Conservation (phyloP, 805 yeast species). For the Candida hispaniensis region DNA sequence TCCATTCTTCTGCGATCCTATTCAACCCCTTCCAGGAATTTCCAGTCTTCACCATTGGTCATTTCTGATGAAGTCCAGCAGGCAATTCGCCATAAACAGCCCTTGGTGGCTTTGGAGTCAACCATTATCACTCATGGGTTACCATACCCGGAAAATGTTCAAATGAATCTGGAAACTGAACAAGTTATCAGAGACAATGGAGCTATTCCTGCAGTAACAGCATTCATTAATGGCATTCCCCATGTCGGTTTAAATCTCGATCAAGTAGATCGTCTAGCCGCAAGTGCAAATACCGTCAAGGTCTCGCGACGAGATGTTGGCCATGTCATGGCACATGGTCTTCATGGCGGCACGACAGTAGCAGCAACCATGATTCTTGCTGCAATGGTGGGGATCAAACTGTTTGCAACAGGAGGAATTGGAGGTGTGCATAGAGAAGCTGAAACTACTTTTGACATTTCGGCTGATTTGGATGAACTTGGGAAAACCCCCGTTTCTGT, state of each 20-base stretch:
- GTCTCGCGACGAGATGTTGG: constrained; percentile 77
- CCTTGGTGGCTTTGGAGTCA: constrained; percentile 24
- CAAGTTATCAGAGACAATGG: constrained; percentile 46
- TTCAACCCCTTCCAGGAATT: too few relatives aligned
- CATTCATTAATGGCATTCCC: constrained; percentile 62
- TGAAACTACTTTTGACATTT: constrained; percentile 62
- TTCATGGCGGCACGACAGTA: constrained; percentile 84
- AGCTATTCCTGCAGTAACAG: constrained; percentile 77
- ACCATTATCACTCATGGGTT: constrained; percentile 86
- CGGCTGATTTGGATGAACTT: constrained; percentile 80
- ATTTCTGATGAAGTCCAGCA: constrained; percentile 42
- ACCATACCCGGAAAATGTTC: constrained; percentile 65
- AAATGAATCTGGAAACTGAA: constrained; percentile 66
- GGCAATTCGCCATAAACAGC: constrained; percentile 41
- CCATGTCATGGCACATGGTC: constrained; percentile 46
- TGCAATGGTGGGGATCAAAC: constrained; percentile 60
- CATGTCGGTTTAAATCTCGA: constrained; percentile 47
- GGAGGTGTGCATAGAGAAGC: constrained; percentile 87
- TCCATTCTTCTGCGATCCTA: too few relatives aligned
- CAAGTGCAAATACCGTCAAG: constrained; percentile 35
- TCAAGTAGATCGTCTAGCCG: constrained; percentile 46
- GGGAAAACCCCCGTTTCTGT: constrained; percentile 77
- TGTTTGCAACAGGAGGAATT: constrained; percentile 87
- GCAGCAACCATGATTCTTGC: constrained; percentile 83
- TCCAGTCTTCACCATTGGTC: constrained; percentile 17